These are phyloP conservation scores for Dactylonectria estremocensis DNA, from an alignment of 2,329 filamentous ascomycete species.

Conservation along the genomic window DNA sequence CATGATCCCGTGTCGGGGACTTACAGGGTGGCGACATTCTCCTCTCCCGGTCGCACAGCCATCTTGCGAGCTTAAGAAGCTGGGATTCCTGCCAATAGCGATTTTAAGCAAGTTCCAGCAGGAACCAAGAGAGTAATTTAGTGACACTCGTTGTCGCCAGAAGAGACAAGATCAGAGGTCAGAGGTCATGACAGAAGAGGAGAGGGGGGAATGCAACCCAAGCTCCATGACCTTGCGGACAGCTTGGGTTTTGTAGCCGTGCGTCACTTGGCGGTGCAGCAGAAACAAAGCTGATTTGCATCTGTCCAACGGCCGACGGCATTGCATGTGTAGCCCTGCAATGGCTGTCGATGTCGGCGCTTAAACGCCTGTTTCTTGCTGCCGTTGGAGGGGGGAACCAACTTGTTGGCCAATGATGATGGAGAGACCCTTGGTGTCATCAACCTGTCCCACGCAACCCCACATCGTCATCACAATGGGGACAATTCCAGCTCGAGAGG, in stretches of 20 bases:
- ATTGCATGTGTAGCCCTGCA: slow-evolving; percentile 45
- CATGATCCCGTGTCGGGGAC: slow-evolving; percentile 41
- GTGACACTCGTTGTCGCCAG: slow-evolving; percentile 30
- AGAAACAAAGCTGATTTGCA: slow-evolving; percentile 38
- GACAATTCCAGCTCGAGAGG: too few relatives aligned
- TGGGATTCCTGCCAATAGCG: slow-evolving; percentile 16
- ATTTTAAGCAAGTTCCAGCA: slow-evolving; percentile 8
- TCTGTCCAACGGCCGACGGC: slow-evolving; percentile 40
- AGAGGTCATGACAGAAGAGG: background rate
- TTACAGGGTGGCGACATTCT: slow-evolving; percentile 67
- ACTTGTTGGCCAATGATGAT: slow-evolving; percentile 42
- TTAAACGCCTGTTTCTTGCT: slow-evolving; percentile 48
- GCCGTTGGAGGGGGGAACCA: slow-evolving; percentile 43
- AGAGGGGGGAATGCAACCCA: slow-evolving; percentile 21
- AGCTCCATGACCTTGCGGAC: slow-evolving; percentile 38
- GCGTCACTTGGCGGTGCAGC: slow-evolving; percentile 42
- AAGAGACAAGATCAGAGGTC: slow-evolving; percentile 13
- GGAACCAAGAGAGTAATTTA: slow-evolving; percentile 2
- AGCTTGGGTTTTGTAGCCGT: slow-evolving; percentile 46
- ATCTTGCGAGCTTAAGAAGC: slow-evolving; percentile 50
- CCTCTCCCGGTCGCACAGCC: slow-evolving; percentile 64
- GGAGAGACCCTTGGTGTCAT: slow-evolving; percentile 45
- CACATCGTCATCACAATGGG: slow-evolving; percentile 43
- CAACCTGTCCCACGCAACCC: slow-evolving; percentile 41
- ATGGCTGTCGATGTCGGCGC: slow-evolving; percentile 49